These are phyloP conservation scores for Apocynum venetum DNA, from an alignment of 257 asterid genomes.

Conservation along the genomic window DNA sequence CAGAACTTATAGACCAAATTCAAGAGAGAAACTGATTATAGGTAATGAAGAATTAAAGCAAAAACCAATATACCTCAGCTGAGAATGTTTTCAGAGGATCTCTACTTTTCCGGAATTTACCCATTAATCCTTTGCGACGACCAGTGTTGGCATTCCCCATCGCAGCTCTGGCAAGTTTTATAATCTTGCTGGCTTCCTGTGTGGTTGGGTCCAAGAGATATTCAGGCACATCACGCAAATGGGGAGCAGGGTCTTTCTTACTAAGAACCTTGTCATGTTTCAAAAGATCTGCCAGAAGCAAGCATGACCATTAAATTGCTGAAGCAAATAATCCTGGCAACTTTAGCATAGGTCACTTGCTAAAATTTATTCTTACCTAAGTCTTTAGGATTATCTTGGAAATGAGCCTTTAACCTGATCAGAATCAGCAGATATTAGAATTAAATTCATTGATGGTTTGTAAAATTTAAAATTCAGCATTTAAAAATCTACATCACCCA, in stretches of 20 bases:
- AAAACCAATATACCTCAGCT: slow-evolving; percentile 53
- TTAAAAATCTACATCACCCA: neutral
- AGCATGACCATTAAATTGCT: slow-evolving; percentile 5
- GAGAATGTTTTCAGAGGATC: slow-evolving; percentile 84
- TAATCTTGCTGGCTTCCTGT: slow-evolving; percentile 92
- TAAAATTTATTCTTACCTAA: slow-evolving; percentile 45
- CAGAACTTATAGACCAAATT: neutral
- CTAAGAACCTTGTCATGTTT: slow-evolving; percentile 85
- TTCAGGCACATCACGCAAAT: slow-evolving; percentile 77
- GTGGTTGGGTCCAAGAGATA: slow-evolving; percentile 88
- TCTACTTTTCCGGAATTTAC: slow-evolving; percentile 59
- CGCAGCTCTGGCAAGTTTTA: slow-evolving; percentile 92
- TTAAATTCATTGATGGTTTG: neutral
- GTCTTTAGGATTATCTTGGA: slow-evolving; percentile 88
- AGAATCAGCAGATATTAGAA: slow-evolving; percentile 12
- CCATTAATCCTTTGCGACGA: slow-evolving; percentile 55
- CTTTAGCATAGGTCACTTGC: neutral
- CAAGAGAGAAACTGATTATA: neutral
- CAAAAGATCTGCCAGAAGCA: slow-evolving; percentile 59
- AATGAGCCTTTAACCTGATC: slow-evolving; percentile 87
- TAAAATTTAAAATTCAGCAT: neutral
- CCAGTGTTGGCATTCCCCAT: slow-evolving; percentile 55
- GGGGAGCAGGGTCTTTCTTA: slow-evolving; percentile 76
- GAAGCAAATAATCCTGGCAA: neutral
- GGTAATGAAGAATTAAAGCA: neutral